phyloP scores from a whole-genome alignment of 306 rosid genomes.

The Glycine latifolia region DNA sequence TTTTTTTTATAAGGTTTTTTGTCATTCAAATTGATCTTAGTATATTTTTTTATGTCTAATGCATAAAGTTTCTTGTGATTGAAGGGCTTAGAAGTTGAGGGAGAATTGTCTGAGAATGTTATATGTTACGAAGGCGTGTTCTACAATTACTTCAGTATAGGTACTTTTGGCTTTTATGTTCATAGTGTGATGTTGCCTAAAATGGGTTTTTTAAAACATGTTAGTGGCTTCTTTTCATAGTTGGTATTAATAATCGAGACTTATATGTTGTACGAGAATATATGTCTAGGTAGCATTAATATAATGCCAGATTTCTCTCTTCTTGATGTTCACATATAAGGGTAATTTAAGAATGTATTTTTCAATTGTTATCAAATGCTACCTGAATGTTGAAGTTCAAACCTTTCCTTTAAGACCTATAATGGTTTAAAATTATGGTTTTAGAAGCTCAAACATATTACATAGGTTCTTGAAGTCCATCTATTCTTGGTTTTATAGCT shows the following conservation, averaged over 20 bases:
- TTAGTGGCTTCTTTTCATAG: not conserved
- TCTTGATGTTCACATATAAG: not conserved
- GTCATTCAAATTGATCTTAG: slow-evolving; percentile 10
- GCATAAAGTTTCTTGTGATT: slow-evolving; percentile 38
- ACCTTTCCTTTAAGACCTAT: not conserved
- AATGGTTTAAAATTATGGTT: not conserved
- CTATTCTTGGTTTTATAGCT: too few relatives aligned
- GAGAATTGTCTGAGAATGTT: slow-evolving; percentile 66
- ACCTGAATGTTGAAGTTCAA: not conserved
- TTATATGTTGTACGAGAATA: not conserved
- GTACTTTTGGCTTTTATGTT: slow-evolving; percentile 52
- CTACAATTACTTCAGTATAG: slow-evolving; percentile 95
- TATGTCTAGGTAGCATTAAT: not conserved
- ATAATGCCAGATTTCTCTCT: not conserved
- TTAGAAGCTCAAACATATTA: slow-evolving; percentile 7
- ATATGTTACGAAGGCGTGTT: slow-evolving; percentile 83
- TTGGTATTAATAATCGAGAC: not conserved
- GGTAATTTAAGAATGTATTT: slow-evolving; percentile 25
- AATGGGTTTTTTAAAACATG: not conserved
- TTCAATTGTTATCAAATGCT: not conserved
- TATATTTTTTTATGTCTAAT: slow-evolving; percentile 4
- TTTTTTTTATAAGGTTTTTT: not conserved
- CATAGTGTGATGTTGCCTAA: slow-evolving; percentile 2
- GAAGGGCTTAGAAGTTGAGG: slow-evolving; percentile 79
- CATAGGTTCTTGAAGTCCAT: too few relatives aligned